phyloP scores from a whole-genome alignment of 495 filamentous ascomycete species.

The Lasiosphaeria ovina region DNA sequence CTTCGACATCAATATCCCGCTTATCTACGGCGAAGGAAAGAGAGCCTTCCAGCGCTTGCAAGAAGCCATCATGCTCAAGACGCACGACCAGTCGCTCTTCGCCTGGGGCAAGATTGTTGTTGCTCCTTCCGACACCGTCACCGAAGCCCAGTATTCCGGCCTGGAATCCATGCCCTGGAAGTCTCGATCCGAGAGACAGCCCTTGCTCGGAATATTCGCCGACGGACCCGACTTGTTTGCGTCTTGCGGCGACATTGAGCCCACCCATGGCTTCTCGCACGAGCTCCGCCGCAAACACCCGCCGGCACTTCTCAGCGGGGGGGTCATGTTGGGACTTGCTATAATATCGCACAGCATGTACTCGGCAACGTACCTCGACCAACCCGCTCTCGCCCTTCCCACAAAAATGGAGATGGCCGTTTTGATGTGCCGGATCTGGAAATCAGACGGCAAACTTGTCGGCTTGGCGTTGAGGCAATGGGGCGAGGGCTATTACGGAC shows the following conservation, averaged over 20 bases:
- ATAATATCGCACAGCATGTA: not conserved
- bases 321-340: constrained; percentile 1
- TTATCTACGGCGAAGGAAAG: constrained; percentile 18
- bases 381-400: not conserved
- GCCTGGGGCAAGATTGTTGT: constrained; percentile 7
- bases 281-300: constrained; percentile 2
- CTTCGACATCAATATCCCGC: constrained; percentile 14
- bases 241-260: constrained; percentile 1
- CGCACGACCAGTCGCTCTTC: constrained; percentile 13
- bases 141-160: constrained; percentile 2
- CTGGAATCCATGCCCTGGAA: constrained; percentile 6
- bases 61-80: constrained; percentile 15
- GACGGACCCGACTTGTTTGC: not conserved
- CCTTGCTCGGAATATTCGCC: constrained; percentile 5
- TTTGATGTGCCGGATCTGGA: not conserved
- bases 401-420: not conserved
- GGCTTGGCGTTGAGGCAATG: not conserved
- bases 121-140: not conserved
- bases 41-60: constrained; percentile 18
- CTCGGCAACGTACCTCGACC: not conserved
- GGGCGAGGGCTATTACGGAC: not conserved
- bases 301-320: constrained; percentile 3
- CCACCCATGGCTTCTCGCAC: constrained; percentile 4
- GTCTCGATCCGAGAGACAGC: not conserved
- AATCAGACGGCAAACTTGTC: not conserved